Evolutionary conservation across 176 grass and related monocot species (phyloP).

Genomic region (Hyparrhenia diplandra): DNA sequence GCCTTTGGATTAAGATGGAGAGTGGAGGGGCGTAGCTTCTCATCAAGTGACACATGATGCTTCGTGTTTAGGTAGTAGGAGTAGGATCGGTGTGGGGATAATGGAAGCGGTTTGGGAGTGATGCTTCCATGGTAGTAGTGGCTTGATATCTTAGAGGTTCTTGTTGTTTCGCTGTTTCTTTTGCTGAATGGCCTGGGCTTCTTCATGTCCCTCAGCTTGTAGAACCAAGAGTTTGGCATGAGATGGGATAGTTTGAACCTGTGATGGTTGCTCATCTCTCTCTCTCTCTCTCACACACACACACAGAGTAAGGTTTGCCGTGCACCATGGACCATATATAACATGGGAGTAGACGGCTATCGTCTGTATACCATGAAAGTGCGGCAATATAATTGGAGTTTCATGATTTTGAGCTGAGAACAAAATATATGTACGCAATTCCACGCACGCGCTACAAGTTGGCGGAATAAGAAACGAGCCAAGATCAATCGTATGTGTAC

Average conservation of each 20-base stretch:
- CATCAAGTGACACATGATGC: not conserved
- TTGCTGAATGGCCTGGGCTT: conserved; percentile 17
- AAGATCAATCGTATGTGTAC: conserved; percentile 9
- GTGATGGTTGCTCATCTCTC: conserved; percentile 39
- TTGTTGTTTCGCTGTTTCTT: not conserved
- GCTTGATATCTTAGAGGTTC: conserved; percentile 24
- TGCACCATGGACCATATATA: not conserved
- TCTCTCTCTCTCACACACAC: not conserved
- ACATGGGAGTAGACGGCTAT: not conserved
- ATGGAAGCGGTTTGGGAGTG: conserved; percentile 31
- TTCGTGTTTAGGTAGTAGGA: conserved; percentile 27
- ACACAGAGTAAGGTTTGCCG: not conserved
- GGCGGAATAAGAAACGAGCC: conserved; percentile 13
- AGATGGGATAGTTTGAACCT: conserved; percentile 42
- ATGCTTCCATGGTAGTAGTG: conserved; percentile 27
- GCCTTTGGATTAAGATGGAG: conserved; percentile 27
- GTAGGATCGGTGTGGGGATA: conserved; percentile 22
- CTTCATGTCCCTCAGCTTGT: conserved; percentile 57
- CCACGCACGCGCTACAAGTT: not conserved
- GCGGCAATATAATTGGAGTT: not conserved
- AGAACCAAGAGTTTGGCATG: conserved; percentile 56
- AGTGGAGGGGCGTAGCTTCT: not conserved
- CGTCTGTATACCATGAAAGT: conserved; percentile 12
- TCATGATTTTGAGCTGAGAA: not conserved
- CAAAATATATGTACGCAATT: not conserved